A percentile compares a stretch with the other conserved stretches of the same genome.
These are phyloP conservation scores for Hypoxylon fuscum DNA, from an alignment of 495 filamentous ascomycete genomes.

Conservation along the genomic window DNA sequence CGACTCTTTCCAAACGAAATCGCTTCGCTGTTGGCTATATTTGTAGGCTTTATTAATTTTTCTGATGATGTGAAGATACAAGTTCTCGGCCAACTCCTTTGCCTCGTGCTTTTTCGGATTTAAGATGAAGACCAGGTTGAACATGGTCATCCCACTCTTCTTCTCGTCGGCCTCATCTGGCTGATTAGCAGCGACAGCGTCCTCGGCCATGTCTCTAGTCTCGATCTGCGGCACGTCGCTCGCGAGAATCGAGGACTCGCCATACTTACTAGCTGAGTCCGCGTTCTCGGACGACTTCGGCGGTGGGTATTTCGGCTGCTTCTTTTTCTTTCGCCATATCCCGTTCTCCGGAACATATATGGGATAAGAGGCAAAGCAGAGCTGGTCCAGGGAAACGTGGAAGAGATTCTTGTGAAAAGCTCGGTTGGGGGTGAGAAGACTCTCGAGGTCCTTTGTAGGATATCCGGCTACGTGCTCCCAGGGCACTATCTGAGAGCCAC, in stretches of 20 bases:
- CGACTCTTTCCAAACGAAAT: constrained; percentile 89
- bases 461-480: constrained; percentile 85
- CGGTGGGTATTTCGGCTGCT: constrained; percentile 54
- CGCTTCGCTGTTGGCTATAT: constrained; percentile 84
- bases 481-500: constrained; percentile 65
- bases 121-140: constrained; percentile 93
- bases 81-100: constrained; percentile 74
- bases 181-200: constrained; percentile 46
- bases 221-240: constrained; percentile 48
- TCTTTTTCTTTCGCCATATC: constrained; percentile 83
- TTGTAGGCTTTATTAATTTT: constrained; percentile 90
- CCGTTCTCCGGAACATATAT: constrained; percentile 89
- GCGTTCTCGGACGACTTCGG: constrained; percentile 44
- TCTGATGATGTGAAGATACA: constrained; percentile 88
- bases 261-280: constrained; percentile 23
- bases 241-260: constrained; percentile 24
- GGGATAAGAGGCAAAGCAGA: constrained; percentile 87
- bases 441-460: constrained; percentile 79
- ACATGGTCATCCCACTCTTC: constrained; percentile 84
- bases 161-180: constrained; percentile 63
- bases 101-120: constrained; percentile 80
- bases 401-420: constrained; percentile 89
- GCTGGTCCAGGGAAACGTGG: constrained; percentile 83
- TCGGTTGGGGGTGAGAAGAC: constrained; percentile 78
- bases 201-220: constrained; percentile 50